phyloP scores from a whole-genome alignment of 176 grass and related monocot genomes.

The Tuctoria greenei region DNA sequence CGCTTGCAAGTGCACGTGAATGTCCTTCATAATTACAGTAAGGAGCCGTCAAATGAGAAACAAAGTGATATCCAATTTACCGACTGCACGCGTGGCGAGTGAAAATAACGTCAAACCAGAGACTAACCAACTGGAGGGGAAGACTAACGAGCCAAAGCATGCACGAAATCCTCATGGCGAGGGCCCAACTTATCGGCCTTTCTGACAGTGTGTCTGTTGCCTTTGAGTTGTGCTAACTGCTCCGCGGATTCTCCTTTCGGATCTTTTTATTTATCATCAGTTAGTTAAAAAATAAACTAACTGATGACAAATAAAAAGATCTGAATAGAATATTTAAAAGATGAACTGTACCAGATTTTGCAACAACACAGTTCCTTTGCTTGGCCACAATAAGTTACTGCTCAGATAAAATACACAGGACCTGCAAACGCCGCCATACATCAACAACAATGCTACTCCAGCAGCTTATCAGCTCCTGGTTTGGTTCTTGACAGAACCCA shows the following conservation, averaged over 20 bases:
- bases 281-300: no score
- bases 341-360: not conserved
- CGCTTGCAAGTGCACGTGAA: not conserved
- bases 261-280: no score
- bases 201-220: not conserved
- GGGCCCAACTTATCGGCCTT: constrained; percentile 14
- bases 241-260: no score
- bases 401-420: constrained; percentile 41
- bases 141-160: not conserved
- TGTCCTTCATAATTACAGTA: not conserved
- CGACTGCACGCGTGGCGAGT: not conserved
- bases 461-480: constrained; percentile 27
- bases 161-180: constrained; percentile 18
- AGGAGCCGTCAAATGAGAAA: constrained; percentile 29
- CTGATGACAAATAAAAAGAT: no score
- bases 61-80: not conserved
- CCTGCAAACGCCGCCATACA: constrained; percentile 23
- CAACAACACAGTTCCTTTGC: constrained; percentile 9
- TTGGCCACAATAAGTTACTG: constrained; percentile 36
- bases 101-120: not conserved
- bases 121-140: not conserved
- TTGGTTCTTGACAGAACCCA: constrained; percentile 39
- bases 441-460: constrained; percentile 33
- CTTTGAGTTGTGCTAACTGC: constrained; percentile 4
- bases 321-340: no score